Base-by-base conservation (phyloP, 1,284 basidiomycete genomes). In the Ganoderma sinense region DNA sequence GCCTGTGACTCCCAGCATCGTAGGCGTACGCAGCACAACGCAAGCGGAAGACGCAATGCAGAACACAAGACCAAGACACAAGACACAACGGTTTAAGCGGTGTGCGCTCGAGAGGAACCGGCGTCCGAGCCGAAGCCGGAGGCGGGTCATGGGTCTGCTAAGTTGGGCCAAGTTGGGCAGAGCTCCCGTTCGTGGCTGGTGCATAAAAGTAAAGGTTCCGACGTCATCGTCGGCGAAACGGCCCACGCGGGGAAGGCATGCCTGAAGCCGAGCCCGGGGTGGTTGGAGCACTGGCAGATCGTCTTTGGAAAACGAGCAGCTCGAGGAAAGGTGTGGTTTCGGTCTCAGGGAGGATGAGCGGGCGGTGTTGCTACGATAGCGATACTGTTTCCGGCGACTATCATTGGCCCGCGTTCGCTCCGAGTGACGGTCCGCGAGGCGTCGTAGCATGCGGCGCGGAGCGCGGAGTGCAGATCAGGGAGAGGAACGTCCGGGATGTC, bases 381-480 rank as follows among this genome's bases (percentile, higher is more conserved):
- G 36, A 36, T 36, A 7, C 18, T n/a, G n/a, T 23, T 48, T 8
- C 45, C n/a, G 48, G 48, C 48, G 23, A 23, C 4, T 23, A 26
- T 13, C 1, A 23, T 51, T 51, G 23, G 23, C 48, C 48, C 48
- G 48, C 48, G 48, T 51, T 51, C 48, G 48, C 48, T 26, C 45
- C 45, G 51, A 55, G 51, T 29, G 29, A 16, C 53, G 53, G 29
- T 20, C 53, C 53, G 53, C 53, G 53, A 55, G 31, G 53, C 4
- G 5, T 55, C 53, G 53, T 29, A 55, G 18, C 29, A 55, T 11
- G 53, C 26, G 29, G 51, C 23, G 51, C 53, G 53, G 53, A 55
- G 53, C 53, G 26, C 53, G 53, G 53, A 55, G 53, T 55, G 53
- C 53, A 55, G 53, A 55, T 55, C 53, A 31, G 14, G 26, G 53